Base-by-base conservation (phyloP, 768 basidiomycete species). In the Suillus tomentosus region DNA sequence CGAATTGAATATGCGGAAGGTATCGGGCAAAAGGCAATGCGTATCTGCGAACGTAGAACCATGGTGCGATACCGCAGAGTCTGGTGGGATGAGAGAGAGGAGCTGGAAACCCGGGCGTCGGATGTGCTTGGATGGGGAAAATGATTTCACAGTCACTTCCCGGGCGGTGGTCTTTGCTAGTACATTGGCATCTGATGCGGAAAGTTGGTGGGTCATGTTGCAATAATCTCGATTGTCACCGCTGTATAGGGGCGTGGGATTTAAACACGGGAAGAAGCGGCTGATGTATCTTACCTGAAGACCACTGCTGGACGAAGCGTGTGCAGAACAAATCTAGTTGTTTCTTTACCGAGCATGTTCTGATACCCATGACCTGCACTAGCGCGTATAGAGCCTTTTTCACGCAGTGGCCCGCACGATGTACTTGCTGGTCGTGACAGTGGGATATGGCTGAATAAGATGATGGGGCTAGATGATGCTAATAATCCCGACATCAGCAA, bases 161-260 rank as follows among this genome's bases (percentile, higher is more conserved):
- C 88, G 87, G 51, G 89, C 79, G 3, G 70, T 64, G 66, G 65
- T 66, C 17, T 62, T 60, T 65, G 65, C 62, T 68, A 62, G 71
- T 43, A 68, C 60, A 53, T 62, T 66, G 47, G 60, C 56, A 51
- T 74, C 70, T 22, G 68, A 65, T n/a, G 65, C 68, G 4, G 74
- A 71, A 10, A 78, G 67, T 40, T 77, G 77, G 73, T 92, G 91
- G 27, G 76, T 77, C 69, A 89, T 83, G 68, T 94, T 92, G 70
- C 95, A 98, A 70, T 92, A 92, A 76, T 97, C 95, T 58, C 93
- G 91, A 74, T 96, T 92, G 76, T 98, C 94, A 7, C 89, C 95
- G 70, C 92, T 92, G 66, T 48, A 31, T n/a, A 61, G 62, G 37
- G 17, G n/a, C 3, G 34, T 48, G 58, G 47, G n/a, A 51, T 65